These are phyloP conservation scores for Fusarium ramigenum DNA, from an alignment of 2,329 filamentous ascomycete species.

Conservation along the genomic window DNA sequence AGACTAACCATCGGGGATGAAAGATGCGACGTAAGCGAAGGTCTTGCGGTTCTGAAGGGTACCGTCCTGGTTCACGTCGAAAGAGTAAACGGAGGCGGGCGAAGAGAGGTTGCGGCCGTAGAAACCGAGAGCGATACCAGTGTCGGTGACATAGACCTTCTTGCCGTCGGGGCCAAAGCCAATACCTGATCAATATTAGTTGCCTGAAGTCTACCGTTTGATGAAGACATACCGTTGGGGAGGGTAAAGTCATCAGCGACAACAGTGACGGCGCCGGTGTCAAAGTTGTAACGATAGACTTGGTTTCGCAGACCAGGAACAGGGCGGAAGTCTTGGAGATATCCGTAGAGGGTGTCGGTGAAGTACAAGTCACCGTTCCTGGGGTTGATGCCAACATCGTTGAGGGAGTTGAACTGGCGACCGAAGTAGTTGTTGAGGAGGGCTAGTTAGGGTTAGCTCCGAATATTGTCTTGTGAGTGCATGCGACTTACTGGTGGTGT, in stretches of 20 bases:
- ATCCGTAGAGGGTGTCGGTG: conserved; percentile 69
- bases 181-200: conserved; percentile 50
- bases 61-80: conserved; percentile 55
- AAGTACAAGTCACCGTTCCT: conserved; percentile 67
- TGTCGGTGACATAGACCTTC: conserved; percentile 66
- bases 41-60: conserved; percentile 58
- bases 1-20: conserved; percentile 65
- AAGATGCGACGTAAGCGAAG: conserved; percentile 65
- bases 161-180: conserved; percentile 64
- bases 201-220: accelerated
- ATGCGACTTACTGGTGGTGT: conserved; percentile 53
- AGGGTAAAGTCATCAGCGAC: conserved; percentile 66
- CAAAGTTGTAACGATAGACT: conserved; percentile 65
- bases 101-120: conserved; percentile 53
- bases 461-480: accelerated
- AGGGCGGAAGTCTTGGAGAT: conserved; percentile 66
- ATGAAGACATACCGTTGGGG: conserved; percentile 58
- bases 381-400: conserved; percentile 65
- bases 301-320: conserved; percentile 63
- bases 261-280: conserved; percentile 60
- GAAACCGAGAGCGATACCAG: conserved; percentile 55
- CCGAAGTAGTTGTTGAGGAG: conserved; percentile 69
- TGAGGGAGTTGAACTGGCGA: conserved; percentile 67
- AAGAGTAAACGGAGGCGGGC: conserved; percentile 60
- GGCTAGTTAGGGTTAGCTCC: conserved; percentile 40